phyloP scores from a whole-genome alignment of 306 rosid genomes.

The Cucumis melo region DNA sequence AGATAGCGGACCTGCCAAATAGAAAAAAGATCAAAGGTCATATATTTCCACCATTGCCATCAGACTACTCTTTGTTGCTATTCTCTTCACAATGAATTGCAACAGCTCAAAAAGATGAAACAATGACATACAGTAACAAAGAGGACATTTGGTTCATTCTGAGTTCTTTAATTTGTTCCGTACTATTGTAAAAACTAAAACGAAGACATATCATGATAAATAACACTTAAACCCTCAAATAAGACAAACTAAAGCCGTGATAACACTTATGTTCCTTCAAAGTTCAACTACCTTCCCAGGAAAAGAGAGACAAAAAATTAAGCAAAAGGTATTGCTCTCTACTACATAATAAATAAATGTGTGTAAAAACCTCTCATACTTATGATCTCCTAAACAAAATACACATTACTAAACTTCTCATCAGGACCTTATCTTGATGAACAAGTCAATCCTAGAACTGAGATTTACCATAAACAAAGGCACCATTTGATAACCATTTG shows the following conservation, averaged over 20 bases:
- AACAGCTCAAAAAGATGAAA: background rate
- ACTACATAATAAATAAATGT: background rate
- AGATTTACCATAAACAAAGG: background rate
- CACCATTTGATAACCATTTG: no score
- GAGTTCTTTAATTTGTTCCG: background rate
- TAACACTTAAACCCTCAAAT: no score
- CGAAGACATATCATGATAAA: background rate
- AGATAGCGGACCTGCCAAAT: constrained; percentile 74
- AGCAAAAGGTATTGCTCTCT: background rate
- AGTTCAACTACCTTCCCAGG: background rate
- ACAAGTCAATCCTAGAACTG: background rate
- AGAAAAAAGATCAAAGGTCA: constrained; percentile 3
- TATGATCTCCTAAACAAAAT: background rate
- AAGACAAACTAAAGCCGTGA: background rate
- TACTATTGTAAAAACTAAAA: background rate
- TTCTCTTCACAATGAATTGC: background rate
- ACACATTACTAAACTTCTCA: background rate
- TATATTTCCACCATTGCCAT: background rate
- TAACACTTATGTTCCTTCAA: background rate
- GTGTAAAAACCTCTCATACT: background rate
- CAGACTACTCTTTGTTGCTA: background rate
- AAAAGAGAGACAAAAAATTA: background rate
- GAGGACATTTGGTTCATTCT: background rate
- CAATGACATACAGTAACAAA: background rate
- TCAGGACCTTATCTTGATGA: background rate